phyloP scores from a whole-genome alignment of 768 basidiomycete species.

The Leccinellum luteum region DNA sequence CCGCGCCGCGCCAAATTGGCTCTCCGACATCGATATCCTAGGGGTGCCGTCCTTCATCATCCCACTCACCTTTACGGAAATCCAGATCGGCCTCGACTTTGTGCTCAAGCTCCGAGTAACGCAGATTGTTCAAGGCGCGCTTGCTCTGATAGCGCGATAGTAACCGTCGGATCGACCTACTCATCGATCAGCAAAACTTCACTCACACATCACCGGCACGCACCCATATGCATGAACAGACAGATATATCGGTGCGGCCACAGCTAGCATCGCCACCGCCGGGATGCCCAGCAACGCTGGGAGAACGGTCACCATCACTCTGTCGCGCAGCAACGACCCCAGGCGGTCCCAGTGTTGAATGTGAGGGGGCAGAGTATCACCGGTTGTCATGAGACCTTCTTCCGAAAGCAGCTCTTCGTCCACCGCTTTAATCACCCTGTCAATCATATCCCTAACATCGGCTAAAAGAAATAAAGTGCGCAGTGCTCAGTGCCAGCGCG shows the following conservation, averaged over 20 bases:
- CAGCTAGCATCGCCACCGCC: background rate
- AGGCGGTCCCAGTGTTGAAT: slow-evolving; percentile 11
- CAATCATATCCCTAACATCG: background rate
- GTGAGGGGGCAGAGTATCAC: background rate
- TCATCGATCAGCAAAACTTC: background rate
- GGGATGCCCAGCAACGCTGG: slow-evolving; percentile 7
- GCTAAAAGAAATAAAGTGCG: background rate
- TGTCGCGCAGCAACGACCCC: background rate
- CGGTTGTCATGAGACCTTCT: background rate
- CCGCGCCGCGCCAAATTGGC: background rate
- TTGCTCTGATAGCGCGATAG: background rate
- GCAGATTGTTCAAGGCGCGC: background rate
- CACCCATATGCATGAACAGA: background rate
- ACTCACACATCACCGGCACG: background rate
- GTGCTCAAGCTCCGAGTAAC: background rate
- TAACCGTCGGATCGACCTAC: background rate
- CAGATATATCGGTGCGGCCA: background rate
- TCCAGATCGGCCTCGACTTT: background rate
- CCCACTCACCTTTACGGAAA: background rate
- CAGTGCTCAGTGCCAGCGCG: background rate
- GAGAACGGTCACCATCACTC: background rate
- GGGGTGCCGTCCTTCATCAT: background rate
- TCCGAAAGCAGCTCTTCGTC: background rate
- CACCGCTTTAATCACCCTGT: background rate
- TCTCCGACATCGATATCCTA: background rate